These are phyloP conservation scores for Craspedostauros australis DNA, from an alignment of 108 stramenopile species.

Conservation along the genomic window DNA sequence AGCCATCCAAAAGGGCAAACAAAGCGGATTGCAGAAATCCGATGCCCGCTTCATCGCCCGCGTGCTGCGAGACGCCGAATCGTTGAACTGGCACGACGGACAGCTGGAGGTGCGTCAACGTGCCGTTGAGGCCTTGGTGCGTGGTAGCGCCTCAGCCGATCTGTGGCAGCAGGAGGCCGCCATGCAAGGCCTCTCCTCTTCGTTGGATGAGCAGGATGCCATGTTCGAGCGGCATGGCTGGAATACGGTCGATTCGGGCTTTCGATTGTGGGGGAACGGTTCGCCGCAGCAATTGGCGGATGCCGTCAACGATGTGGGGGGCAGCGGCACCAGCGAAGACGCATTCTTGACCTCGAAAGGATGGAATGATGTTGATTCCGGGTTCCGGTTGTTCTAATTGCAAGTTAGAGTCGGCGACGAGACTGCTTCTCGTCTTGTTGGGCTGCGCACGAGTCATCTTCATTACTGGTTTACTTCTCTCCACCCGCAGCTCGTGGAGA, in stretches of 20 bases:
- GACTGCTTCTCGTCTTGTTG: too few relatives aligned
- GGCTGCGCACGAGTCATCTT: too few relatives aligned
- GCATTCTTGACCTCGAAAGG: slow-evolving; percentile 62
- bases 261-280: slow-evolving; percentile 60
- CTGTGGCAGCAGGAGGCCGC: slow-evolving; percentile 35
- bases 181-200: slow-evolving; percentile 10
- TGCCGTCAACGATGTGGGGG: not conserved
- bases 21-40: slow-evolving; percentile 28
- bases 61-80: slow-evolving; percentile 61
- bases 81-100: slow-evolving; percentile 49
- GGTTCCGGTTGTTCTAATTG: slow-evolving; percentile 55
- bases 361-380: slow-evolving; percentile 80
- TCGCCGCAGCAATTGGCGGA: too few relatives aligned
- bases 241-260: slow-evolving; percentile 80
- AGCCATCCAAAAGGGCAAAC: slow-evolving; percentile 35
- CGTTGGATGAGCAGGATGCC: slow-evolving; percentile 32
- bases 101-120: slow-evolving; percentile 53
- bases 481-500: too few relatives aligned
- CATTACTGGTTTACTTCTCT: too few relatives aligned
- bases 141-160: slow-evolving; percentile 34
- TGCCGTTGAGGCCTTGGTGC: slow-evolving; percentile 41
- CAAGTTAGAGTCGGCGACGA: too few relatives aligned
- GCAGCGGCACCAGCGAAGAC: slow-evolving; percentile 13
- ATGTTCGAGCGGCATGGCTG: slow-evolving; percentile 69
- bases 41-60: slow-evolving; percentile 51